Conservation (phyloP, 208 protist species). For the Acanthamoeba divionensis region DNA sequence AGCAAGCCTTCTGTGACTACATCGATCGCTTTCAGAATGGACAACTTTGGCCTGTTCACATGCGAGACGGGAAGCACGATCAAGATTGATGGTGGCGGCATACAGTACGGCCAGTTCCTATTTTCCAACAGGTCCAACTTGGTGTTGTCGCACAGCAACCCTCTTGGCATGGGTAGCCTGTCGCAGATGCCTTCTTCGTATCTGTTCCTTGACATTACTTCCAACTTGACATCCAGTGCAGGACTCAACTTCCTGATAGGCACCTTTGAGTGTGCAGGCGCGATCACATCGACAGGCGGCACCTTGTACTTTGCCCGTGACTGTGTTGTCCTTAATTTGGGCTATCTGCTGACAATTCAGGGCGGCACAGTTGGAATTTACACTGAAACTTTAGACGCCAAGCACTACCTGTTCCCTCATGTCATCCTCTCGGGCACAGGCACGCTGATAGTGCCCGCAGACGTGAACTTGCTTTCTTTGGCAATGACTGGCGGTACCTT, state of each 20-base stretch:
- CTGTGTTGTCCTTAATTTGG: background rate
- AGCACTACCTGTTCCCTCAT: constrained; percentile 26
- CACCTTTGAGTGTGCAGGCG: background rate
- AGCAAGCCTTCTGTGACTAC: background rate
- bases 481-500: background rate
- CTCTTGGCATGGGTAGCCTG: constrained; percentile 16
- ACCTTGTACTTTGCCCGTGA: background rate
- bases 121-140: background rate
- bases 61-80: background rate
- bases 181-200: background rate
- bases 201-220: background rate
- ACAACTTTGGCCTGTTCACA: constrained; percentile 24
- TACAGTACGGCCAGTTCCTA: background rate
- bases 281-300: background rate
- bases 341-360: background rate
- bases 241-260: constrained; percentile 38
- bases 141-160: background rate
- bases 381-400: background rate
- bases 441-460: background rate
- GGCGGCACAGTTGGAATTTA: constrained; percentile 24
- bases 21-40: background rate
- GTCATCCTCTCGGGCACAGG: background rate
- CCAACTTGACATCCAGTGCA: constrained; percentile 7
- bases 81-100: background rate
- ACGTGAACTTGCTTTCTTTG: background rate